Evolutionary conservation across 163 green algal species (phyloP).

Genomic region (Scenedesmus sp.): DNA sequence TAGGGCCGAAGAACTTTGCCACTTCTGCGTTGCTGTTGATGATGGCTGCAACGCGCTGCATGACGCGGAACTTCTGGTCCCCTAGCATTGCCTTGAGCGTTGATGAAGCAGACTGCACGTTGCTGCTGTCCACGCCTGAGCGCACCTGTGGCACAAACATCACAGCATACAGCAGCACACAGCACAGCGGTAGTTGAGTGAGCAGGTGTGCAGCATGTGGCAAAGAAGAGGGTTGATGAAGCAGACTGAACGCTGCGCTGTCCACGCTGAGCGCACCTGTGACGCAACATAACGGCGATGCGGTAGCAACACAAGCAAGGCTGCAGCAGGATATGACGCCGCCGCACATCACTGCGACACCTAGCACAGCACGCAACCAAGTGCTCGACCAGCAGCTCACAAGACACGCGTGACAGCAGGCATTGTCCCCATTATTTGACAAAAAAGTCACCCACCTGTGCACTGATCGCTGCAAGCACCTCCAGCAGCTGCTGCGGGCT

Average conservation of each 20-base stretch:
- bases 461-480: not conserved
- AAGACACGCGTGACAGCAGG: too few species aligned
- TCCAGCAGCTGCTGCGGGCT: slow-evolving; percentile 28
- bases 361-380: too few species aligned
- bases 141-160: not conserved
- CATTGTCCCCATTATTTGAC: not conserved
- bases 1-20: not conserved
- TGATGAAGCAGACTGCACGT: not conserved
- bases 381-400: too few species aligned
- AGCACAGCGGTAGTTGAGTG: not conserved
- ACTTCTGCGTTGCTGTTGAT: not conserved
- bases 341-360: too few species aligned
- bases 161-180: not conserved
- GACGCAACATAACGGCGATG: too few species aligned
- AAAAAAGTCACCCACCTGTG: not conserved
- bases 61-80: not conserved
- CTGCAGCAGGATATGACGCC: too few species aligned
- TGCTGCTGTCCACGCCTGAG: not conserved
- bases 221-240: not conserved
- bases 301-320: too few species aligned
- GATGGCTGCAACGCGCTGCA: slow-evolving; percentile 7
- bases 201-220: not conserved
- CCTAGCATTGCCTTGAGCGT: slow-evolving; percentile 2
- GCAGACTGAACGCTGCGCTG: not conserved
- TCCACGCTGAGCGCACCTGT: too few species aligned